A percentile compares a stretch with the other conserved stretches of the same genome.
Evolutionary conservation across 2,329 filamentous ascomycete genomes (phyloP).

Genomic region (Aaosphaeria arxii): DNA sequence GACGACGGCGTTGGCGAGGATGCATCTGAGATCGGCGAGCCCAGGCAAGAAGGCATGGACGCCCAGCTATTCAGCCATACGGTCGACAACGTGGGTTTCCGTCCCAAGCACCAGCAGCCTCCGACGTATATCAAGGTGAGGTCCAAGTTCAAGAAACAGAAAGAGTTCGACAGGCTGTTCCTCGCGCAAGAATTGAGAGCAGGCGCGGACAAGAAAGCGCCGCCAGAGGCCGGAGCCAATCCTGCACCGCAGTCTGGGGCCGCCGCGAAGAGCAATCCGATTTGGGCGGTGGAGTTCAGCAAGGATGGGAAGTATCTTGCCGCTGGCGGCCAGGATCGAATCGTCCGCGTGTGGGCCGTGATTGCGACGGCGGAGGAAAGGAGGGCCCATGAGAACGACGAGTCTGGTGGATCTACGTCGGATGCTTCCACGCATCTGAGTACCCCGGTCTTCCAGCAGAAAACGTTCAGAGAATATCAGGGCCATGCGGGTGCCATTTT

Average conservation of each 20-base stretch:
- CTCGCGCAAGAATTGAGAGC: conserved; percentile 86
- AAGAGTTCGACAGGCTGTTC: conserved; percentile 84
- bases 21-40: conserved; percentile 67
- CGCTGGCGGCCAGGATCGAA: conserved; percentile 83
- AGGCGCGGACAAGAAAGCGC: conserved; percentile 35
- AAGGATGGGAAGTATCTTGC: conserved; percentile 87
- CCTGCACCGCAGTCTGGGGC: conserved; percentile 31
- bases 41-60: conserved; percentile 74
- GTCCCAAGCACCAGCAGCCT: conserved; percentile 82
- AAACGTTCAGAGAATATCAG: conserved; percentile 73
- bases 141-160: conserved; percentile 73
- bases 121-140: conserved; percentile 88
- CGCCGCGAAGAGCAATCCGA: conserved; percentile 56
- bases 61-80: conserved; percentile 78
- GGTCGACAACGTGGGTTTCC: conserved; percentile 69
- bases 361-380: conserved; percentile 80
- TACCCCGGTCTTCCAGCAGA: conserved; percentile 83
- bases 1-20: conserved; percentile 53
- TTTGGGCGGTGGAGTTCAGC: conserved; percentile 93
- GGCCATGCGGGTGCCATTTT: conserved; percentile 85
- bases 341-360: conserved; percentile 86
- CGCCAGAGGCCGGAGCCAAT: conserved; percentile 20
- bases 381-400: conserved; percentile 67
- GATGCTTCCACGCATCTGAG: conserved; percentile 63
- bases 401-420: conserved; percentile 51